Evolutionary conservation across 371 early-diverging fungal genomes (phyloP).

Genomic region (Syncephalis plumigaleata): DNA sequence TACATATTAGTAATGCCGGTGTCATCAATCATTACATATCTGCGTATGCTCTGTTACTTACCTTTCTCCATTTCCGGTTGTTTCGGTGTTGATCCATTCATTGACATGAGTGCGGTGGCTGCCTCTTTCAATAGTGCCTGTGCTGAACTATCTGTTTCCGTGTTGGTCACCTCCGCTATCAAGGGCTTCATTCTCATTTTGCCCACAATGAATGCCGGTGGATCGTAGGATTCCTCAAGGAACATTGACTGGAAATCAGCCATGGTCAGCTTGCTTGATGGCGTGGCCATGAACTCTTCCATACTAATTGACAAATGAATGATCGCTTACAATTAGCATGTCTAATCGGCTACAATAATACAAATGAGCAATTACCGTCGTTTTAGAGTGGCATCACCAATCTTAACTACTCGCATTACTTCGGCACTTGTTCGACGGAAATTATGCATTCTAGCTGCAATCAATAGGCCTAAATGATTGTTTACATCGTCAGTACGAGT

Average conservation of each 20-base stretch:
- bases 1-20: too few relatives aligned
- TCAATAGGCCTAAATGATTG: slow-evolving; percentile 36
- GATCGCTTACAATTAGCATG: slow-evolving; percentile 1
- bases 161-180: too few relatives aligned
- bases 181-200: too few relatives aligned
- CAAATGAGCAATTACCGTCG: too few relatives aligned
- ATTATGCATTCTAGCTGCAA: slow-evolving; percentile 92
- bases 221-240: slow-evolving; percentile 79
- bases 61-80: too few relatives aligned
- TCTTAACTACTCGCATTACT: slow-evolving; percentile 85
- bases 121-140: neutral
- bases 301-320: slow-evolving; percentile 51
- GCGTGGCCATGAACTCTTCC: slow-evolving; percentile 78
- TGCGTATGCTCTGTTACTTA: too few relatives aligned
- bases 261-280: slow-evolving; percentile 71
- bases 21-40: too few relatives aligned
- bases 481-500: neutral
- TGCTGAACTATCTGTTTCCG: neutral
- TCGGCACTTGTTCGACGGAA: slow-evolving; percentile 76
- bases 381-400: slow-evolving; percentile 79
- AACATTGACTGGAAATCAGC: slow-evolving; percentile 78
- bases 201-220: slow-evolving; percentile 53
- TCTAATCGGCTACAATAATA: neutral
- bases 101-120: neutral
- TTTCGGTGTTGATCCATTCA: too few relatives aligned